Percentiles rank a stretch among this genome's conserved stretches.
phyloP scores from a whole-genome alignment of 75 land plant genomes.

The Chamaecyparis obtusa region DNA sequence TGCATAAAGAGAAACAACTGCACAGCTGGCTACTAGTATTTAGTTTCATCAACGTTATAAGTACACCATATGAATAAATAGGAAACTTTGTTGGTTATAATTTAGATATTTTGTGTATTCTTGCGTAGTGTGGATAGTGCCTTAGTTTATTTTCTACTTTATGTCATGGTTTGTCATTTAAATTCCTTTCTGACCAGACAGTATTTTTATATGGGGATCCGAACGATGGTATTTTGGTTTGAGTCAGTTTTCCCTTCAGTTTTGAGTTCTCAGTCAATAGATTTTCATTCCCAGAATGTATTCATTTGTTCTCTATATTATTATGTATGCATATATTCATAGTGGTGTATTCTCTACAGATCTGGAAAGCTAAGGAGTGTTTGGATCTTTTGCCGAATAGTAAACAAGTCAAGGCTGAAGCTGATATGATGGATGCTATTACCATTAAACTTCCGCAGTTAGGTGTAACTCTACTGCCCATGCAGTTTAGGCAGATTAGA shows the following conservation, averaged over 20 bases:
- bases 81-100: not conserved
- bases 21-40: not conserved
- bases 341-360: constrained; percentile 43
- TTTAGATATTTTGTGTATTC: not conserved
- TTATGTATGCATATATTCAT: not conserved
- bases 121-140: not conserved
- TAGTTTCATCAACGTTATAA: not conserved
- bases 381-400: constrained; percentile 75
- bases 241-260: not conserved
- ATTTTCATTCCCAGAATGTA: not conserved
- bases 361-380: constrained; percentile 92
- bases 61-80: not conserved
- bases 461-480: constrained; percentile 86
- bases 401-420: constrained; percentile 65
- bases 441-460: constrained; percentile 81
- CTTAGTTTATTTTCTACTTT: not conserved
- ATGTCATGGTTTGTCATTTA: not conserved
- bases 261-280: not conserved
- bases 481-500: constrained; percentile 86
- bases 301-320: not conserved
- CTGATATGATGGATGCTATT: constrained; percentile 80
- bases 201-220: not conserved
- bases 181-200: not conserved
- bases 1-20: not conserved
- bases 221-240: not conserved